Conservation (phyloP, 2,329 filamentous ascomycete genomes). For the Ambrosiella beaveri region DNA sequence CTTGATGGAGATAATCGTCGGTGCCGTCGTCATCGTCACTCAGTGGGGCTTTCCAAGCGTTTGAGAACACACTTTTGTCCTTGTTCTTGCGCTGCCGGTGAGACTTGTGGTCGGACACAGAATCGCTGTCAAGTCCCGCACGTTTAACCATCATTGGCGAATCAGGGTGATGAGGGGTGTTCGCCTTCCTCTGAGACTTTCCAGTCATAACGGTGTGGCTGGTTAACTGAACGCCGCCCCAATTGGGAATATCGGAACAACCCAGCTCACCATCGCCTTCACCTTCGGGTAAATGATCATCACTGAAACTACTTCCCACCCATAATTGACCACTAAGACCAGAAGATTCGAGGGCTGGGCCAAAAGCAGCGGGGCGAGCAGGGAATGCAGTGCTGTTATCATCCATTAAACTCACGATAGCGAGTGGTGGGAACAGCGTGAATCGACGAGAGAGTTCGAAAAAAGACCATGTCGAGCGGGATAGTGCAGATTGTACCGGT, state of each 20-base stretch:
- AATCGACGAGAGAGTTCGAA: constrained; percentile 62
- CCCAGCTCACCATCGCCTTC: constrained; percentile 70
- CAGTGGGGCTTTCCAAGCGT: constrained; percentile 15
- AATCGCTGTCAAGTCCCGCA: constrained; percentile 13
- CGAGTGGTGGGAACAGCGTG: constrained; percentile 84
- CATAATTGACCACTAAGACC: constrained; percentile 81
- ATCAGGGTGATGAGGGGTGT: neutral
- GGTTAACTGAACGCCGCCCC: constrained; percentile 38
- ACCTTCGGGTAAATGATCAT: constrained; percentile 50
- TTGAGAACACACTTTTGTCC: neutral
- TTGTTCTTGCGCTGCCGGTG: neutral
- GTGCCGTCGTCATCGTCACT: constrained; percentile 50
- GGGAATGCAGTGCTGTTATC: constrained; percentile 97
- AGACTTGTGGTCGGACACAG: constrained; percentile 11
- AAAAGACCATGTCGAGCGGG: constrained; percentile 20
- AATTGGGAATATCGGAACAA: constrained; percentile 85
- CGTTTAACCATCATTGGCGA: neutral
- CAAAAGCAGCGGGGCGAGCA: constrained; percentile 83
- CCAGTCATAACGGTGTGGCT: neutral
- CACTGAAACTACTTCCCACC: constrained; percentile 82
- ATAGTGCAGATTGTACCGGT: constrained; percentile 15
- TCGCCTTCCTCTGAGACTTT: neutral
- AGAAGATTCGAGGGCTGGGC: constrained; percentile 53
- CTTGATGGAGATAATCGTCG: constrained; percentile 63
- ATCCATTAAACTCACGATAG: constrained; percentile 88